These are phyloP conservation scores for Suhomyces xylopsoci DNA, from an alignment of 805 yeast genomes.

Conservation along the genomic window DNA sequence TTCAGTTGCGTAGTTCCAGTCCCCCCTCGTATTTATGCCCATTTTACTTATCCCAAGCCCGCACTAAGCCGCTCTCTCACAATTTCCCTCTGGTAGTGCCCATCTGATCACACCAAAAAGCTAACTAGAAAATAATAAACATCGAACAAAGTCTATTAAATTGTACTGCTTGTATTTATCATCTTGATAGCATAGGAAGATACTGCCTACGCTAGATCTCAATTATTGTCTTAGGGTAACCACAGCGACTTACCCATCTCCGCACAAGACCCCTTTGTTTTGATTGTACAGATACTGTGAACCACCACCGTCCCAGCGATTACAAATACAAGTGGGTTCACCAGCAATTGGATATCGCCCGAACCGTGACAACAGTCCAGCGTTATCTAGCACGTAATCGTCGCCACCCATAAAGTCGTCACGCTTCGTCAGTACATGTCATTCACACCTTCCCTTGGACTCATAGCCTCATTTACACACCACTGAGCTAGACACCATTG, in stretches of 20 bases:
- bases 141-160: background rate
- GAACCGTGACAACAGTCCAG: background rate
- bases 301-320: background rate
- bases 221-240: background rate
- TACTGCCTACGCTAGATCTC: background rate
- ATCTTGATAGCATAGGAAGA: background rate
- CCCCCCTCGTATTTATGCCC: background rate
- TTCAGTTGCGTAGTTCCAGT: background rate
- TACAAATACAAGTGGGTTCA: background rate
- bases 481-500: background rate
- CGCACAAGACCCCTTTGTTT: background rate
- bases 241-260: background rate
- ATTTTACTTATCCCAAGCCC: background rate
- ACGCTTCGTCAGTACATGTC: background rate
- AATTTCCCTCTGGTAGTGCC: background rate
- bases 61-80: conserved; percentile 1
- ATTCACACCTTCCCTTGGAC: background rate
- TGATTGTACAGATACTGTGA: background rate
- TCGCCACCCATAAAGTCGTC: background rate
- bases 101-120: conserved; percentile 2
- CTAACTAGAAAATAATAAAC: background rate
- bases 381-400: background rate
- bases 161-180: background rate
- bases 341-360: background rate
- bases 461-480: background rate